Percentiles rank a stretch among this genome's conserved stretches.
These are phyloP conservation scores for Knoxdaviesia proteae DNA, from an alignment of 2,329 filamentous ascomycete genomes.

Conservation along the genomic window DNA sequence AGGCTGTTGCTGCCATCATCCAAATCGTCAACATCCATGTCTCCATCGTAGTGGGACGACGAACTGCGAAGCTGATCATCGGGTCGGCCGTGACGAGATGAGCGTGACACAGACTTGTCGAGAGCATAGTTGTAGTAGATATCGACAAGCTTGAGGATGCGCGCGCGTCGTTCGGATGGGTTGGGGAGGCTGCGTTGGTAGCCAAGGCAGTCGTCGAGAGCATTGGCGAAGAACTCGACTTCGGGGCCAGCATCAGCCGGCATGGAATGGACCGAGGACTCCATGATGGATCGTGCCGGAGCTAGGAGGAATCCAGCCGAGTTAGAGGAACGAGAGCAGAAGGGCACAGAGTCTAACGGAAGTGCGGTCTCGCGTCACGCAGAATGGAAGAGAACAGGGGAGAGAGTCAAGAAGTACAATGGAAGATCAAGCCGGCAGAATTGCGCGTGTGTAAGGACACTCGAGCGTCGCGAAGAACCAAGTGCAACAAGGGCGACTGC, in stretches of 20 bases:
- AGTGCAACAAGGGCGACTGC: too few relatives aligned
- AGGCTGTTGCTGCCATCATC: slow-evolving; percentile 12
- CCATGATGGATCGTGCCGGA: slow-evolving; percentile 1
- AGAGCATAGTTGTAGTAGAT: slow-evolving; percentile 38
- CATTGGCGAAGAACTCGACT: slow-evolving; percentile 70
- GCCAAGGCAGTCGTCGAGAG: slow-evolving; percentile 53
- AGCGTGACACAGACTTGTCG: slow-evolving; percentile 16
- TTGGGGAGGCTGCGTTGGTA: slow-evolving; percentile 9
- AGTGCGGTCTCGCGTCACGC: too few relatives aligned
- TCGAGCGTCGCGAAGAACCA: too few relatives aligned
- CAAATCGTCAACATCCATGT: slow-evolving; percentile 34
- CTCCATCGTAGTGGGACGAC: slow-evolving; percentile 21
- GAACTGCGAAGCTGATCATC: slow-evolving; percentile 14
- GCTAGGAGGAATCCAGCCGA: neutral
- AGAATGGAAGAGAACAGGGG: too few relatives aligned
- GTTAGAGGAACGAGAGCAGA: too few relatives aligned
- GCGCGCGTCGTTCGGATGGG: slow-evolving; percentile 34
- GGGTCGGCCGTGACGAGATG: neutral
- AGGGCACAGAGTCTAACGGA: too few relatives aligned
- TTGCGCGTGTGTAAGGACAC: too few relatives aligned
- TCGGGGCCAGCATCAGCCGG: slow-evolving; percentile 41
- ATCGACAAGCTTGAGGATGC: slow-evolving; percentile 47
- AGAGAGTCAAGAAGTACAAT: too few relatives aligned
- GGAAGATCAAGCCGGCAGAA: too few relatives aligned
- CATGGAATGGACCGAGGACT: slow-evolving; percentile 1